Evolutionary conservation across 306 rosid genomes (phyloP), one percentile per base, ranked within the genome.

Genomic region (Cucurbita maxima): DNA sequence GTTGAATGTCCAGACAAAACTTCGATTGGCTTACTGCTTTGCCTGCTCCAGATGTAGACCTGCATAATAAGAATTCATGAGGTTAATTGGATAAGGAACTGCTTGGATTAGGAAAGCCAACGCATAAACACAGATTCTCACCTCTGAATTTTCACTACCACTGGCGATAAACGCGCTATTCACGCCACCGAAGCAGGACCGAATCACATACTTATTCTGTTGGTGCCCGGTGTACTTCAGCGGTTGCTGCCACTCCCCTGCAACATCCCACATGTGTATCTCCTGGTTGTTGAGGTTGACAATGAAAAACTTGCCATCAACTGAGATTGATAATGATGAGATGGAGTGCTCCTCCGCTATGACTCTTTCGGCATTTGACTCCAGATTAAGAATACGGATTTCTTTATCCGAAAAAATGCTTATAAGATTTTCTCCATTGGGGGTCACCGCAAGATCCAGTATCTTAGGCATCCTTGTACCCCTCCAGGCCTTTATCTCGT

Each of bases 251-350:
- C 88, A 87, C 62, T 87, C 77, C 70, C 89, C 88, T 0, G 84
- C 88, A 75, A 93, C 83, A 76, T 90, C 94, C 97, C 98, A 93
- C 98, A 90, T 83, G 79, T 88, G 98, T 71, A 90, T 86, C 84
- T 88, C 98, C 79, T 90, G 90, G 81, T 91, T 87, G 78, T 90
- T 93, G 12, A 93, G 91, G 78, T 88, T 93, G 82, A 93, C 89
- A 18, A 93, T 87, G 85, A 93, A 88, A 84, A 81, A 82, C 82
- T 83, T 77, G 8, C 98, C 82, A 82, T 93, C 98, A 73, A 83
- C 80, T 43, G 95, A 88, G 68, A 88, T 81, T 0, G 89, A 84
- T 43, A 86, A 86, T 40, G 90, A 88, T 5, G 91, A 84, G 74
- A 88, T 84, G 0, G 86, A 59, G 83, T 87, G 90, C 84, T 84